Evolutionary conservation across 768 basidiomycete genomes (phyloP).

Genomic region (Lepiota subincarnata): DNA sequence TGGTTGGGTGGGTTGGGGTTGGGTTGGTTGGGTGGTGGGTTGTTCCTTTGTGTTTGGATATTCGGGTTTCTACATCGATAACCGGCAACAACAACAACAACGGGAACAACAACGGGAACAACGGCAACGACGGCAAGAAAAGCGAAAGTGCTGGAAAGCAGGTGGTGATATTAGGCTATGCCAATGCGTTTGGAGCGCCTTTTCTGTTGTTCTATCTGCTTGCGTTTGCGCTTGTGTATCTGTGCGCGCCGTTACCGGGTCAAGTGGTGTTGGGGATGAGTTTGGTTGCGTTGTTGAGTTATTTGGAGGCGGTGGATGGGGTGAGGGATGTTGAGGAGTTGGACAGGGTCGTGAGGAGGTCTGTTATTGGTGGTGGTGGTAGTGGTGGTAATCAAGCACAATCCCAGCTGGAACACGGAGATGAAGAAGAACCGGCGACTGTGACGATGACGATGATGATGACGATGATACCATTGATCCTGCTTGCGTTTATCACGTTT

Average conservation of each 20-base stretch:
- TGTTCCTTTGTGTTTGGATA: constrained; percentile 70
- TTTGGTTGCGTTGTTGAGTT: constrained; percentile 63
- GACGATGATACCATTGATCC: constrained; percentile 47
- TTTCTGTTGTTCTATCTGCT: constrained; percentile 82
- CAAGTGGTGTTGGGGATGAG: constrained; percentile 72
- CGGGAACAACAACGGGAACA: constrained; percentile 13
- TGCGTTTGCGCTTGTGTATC: constrained; percentile 56
- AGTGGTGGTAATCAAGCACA: too few relatives aligned
- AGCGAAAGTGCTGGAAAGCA: constrained; percentile 26
- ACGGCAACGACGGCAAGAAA: constrained; percentile 21
- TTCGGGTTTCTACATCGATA: constrained; percentile 29
- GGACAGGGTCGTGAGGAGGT: constrained; percentile 45
- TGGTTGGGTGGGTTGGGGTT: constrained; percentile 46
- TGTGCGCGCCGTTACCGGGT: constrained; percentile 73
- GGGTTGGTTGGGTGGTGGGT: constrained; percentile 66
- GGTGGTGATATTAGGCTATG: constrained; percentile 67
- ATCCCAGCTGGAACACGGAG: constrained; percentile 12
- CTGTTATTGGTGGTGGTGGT: constrained; percentile 40
- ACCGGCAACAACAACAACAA: background rate
- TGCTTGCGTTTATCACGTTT: constrained; percentile 76
- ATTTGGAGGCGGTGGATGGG: constrained; percentile 79
- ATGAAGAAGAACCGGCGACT: constrained; percentile 27
- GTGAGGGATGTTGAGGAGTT: constrained; percentile 65
- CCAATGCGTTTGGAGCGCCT: constrained; percentile 86
- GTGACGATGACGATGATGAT: constrained; percentile 19